These are phyloP conservation scores for Flaveria bidentis DNA, from an alignment of 129 eudicot species.

Conservation along the genomic window DNA sequence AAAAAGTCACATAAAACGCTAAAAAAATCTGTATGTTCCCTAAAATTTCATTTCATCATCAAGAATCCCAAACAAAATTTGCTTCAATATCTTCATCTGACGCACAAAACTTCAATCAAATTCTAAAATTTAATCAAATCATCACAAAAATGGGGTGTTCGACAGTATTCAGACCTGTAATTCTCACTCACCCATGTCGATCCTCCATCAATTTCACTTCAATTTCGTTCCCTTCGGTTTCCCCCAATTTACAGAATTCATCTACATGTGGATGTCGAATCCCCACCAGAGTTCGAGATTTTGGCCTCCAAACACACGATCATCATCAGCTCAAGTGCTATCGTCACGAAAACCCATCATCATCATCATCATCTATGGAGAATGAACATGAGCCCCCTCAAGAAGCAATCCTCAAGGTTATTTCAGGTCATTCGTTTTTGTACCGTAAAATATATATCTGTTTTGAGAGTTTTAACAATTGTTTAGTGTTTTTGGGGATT, in stretches of 20 bases:
- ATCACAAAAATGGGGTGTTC: constrained; percentile 56
- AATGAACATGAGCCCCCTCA: constrained; percentile 68
- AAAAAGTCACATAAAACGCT: not conserved
- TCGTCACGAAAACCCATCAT: constrained; percentile 31
- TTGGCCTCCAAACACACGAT: constrained; percentile 18
- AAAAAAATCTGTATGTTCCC: not conserved
- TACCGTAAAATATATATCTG: not conserved
- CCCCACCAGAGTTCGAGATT: constrained; percentile 25
- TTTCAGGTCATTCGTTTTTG: constrained; percentile 59
- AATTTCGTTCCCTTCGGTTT: constrained; percentile 29
- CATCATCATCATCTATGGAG: constrained; percentile 27
- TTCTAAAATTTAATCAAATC: not conserved
- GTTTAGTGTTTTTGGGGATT: not conserved
- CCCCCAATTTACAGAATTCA: constrained; percentile 30
- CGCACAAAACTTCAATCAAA: constrained; percentile 21
- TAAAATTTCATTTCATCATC: not conserved
- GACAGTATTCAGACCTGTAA: constrained; percentile 44
- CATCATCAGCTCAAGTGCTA: constrained; percentile 44
- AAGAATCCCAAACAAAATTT: not conserved
- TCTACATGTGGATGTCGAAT: constrained; percentile 40
- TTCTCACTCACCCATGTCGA: constrained; percentile 53
- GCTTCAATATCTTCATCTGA: constrained; percentile 3
- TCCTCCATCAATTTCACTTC: constrained; percentile 36
- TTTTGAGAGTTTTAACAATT: not conserved
- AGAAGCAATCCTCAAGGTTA: constrained; percentile 89